Base-by-base conservation (phyloP, 2,329 filamentous ascomycete species). In the Calonectria fujianensis region DNA sequence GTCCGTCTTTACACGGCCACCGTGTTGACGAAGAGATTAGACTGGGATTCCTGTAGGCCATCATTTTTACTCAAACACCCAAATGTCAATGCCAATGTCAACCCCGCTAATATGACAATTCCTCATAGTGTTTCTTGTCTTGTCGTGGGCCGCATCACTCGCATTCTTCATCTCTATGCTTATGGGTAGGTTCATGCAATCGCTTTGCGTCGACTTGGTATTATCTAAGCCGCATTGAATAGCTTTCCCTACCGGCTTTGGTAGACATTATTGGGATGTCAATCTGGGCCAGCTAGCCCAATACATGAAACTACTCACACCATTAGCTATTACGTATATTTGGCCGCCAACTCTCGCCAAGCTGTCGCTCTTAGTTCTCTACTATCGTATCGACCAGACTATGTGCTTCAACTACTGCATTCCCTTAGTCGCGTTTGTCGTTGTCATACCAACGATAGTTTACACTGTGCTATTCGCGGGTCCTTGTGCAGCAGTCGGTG, bases 191-290 rank as follows among this genome's bases (percentile, higher is more conserved):
- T 2, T 16, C 4, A 32, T 35, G 8, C 14, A 10, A 35, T 35
- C 16, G 31, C 8, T 2, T 35, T 9, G 1, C 4, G 11, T n/a
- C 16, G 8, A 10, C 11, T 11, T 11, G 16, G 52, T 9, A 20
- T 35, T 10, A 35, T n/a, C 29, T 24, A 57, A 31, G 31, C n/a
- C 18, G 35, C 18, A 29, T 57, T 8, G 5, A 13, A 20, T 20
- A 57, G 52, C 52, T 2, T 57, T 57, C 10, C 52, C 52, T 2
- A 24, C 16, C 32, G 52, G 52, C 0, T 57, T 57, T 18, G 52
- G 52, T 8, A 35, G 52, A 35, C 52, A 57, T n/a, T 57, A 57
- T n/a, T 57, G 52, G 52, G 20, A 57, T 57, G 52, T 57, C 8
- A 57, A 31, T 9, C 31, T 32, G 16, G 52, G 52, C 13, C 52